Conservation (phyloP, 1,284 basidiomycete species). For the Vanrija humicola region DNA sequence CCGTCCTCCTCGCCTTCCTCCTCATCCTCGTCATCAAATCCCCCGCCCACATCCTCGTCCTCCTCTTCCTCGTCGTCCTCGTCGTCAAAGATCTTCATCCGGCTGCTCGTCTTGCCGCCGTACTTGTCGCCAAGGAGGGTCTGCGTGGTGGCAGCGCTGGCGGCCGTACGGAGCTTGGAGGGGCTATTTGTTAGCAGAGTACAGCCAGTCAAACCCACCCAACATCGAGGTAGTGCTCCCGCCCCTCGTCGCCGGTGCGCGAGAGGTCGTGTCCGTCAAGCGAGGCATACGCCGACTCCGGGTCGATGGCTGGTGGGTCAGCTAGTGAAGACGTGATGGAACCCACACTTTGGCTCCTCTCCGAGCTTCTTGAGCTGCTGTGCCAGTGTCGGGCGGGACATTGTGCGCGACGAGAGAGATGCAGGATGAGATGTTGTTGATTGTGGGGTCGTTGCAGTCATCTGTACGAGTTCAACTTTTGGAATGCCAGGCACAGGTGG, state of each 20-base stretch:
- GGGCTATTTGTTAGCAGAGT: slow-evolving; percentile 51
- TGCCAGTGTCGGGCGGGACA: slow-evolving; percentile 55
- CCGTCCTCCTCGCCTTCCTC: slow-evolving; percentile 46
- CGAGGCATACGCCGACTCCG: slow-evolving; percentile 59
- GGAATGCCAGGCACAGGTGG: slow-evolving; percentile 9
- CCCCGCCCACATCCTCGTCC: slow-evolving; percentile 58
- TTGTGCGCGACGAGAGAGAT: neutral
- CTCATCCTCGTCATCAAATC: slow-evolving; percentile 65
- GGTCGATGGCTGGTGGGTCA: slow-evolving; percentile 54
- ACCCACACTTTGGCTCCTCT: slow-evolving; percentile 49
- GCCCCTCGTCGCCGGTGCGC: slow-evolving; percentile 44
- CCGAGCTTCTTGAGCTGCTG: slow-evolving; percentile 77
- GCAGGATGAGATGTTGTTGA: neutral
- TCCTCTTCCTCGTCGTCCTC: slow-evolving; percentile 34
- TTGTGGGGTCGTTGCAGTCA: neutral
- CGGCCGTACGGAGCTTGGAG: slow-evolving; percentile 60
- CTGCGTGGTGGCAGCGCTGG: slow-evolving; percentile 58
- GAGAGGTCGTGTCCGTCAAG: slow-evolving; percentile 37
- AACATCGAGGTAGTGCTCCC: slow-evolving; percentile 77
- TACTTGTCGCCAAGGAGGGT: slow-evolving; percentile 58
- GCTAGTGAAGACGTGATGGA: neutral
- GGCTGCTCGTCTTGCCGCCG: slow-evolving; percentile 61
- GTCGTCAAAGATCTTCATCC: slow-evolving; percentile 57
- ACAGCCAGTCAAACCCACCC: slow-evolving; percentile 56
- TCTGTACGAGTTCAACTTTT: slow-evolving; percentile 3